Evolutionary conservation across 768 basidiomycete genomes (phyloP).

Genomic region (Suillus subaureus): DNA sequence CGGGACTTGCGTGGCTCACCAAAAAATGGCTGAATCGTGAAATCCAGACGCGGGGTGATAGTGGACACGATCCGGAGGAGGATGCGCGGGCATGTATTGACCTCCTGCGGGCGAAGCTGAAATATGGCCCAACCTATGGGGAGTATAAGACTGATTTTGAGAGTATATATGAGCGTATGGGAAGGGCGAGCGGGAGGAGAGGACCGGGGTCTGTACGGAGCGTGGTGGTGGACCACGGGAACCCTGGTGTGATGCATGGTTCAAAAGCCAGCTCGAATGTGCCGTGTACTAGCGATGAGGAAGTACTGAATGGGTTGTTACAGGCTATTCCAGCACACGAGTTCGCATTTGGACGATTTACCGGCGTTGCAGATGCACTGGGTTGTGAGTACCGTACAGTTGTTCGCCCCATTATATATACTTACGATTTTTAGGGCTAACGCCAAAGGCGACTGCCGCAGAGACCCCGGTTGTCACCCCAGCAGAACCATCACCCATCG

Average conservation of each 20-base stretch:
- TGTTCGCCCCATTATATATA: neutral
- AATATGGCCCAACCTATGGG: conserved; percentile 77
- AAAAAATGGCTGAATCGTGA: conserved; percentile 91
- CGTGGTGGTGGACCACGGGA: conserved; percentile 86
- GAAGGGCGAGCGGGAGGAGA: conserved; percentile 48
- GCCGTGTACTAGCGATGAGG: conserved; percentile 75
- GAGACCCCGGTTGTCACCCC: conserved; percentile 34
- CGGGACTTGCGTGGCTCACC: conserved; percentile 95
- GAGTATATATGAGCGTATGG: conserved; percentile 86
- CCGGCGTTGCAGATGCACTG: conserved; percentile 73
- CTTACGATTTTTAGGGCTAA: conserved; percentile 52
- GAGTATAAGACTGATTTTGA: conserved; percentile 86
- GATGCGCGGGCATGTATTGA: conserved; percentile 90
- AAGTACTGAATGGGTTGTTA: conserved; percentile 72
- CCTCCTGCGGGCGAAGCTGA: conserved; percentile 79
- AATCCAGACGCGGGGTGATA: conserved; percentile 83
- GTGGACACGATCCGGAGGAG: conserved; percentile 93
- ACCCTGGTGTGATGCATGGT: conserved; percentile 82
- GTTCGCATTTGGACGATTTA: conserved; percentile 84
- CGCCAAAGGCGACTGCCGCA: conserved; percentile 46
- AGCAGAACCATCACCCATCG: conserved; percentile 37
- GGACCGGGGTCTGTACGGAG: conserved; percentile 47
- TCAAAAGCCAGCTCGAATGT: conserved; percentile 78
- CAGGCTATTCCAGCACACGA: conserved; percentile 66
- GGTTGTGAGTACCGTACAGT: conserved; percentile 63